Evolutionary conservation across 129 eudicot genomes (phyloP).

Genomic region (Apium graveolens): DNA sequence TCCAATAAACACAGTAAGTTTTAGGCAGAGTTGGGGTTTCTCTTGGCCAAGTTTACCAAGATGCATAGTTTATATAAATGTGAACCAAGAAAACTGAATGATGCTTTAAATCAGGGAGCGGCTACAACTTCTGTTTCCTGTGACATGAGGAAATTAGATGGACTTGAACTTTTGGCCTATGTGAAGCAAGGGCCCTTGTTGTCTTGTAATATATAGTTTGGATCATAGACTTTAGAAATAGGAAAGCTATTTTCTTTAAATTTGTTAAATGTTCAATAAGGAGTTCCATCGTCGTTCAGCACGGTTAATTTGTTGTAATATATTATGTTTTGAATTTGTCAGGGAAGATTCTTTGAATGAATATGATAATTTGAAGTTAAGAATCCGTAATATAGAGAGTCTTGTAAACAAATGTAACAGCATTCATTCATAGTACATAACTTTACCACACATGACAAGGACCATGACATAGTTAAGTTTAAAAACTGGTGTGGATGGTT

Average conservation of each 20-base stretch:
- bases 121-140: neutral
- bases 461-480: neutral
- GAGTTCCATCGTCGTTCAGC: neutral
- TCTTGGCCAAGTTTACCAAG: neutral
- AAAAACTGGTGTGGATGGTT: neutral
- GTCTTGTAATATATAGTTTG: neutral
- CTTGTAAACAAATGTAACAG: too few species aligned
- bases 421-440: too few species aligned
- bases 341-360: too few species aligned
- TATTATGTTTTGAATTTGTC: too few species aligned
- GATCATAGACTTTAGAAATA: neutral
- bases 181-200: conserved; percentile 1
- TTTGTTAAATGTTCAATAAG: neutral
- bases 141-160: neutral
- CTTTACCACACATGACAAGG: too few species aligned
- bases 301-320: neutral
- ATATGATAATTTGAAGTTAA: too few species aligned
- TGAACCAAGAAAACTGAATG: neutral
- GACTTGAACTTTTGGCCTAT: neutral
- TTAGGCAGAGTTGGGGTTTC: neutral
- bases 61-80: conserved; percentile 2
- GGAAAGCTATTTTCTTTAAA: neutral
- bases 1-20: neutral
- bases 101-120: neutral
- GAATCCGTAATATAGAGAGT: too few species aligned